Evolutionary conservation across 2,329 filamentous ascomycete species (phyloP).

Genomic region (Fusarium brevicatenulatum): DNA sequence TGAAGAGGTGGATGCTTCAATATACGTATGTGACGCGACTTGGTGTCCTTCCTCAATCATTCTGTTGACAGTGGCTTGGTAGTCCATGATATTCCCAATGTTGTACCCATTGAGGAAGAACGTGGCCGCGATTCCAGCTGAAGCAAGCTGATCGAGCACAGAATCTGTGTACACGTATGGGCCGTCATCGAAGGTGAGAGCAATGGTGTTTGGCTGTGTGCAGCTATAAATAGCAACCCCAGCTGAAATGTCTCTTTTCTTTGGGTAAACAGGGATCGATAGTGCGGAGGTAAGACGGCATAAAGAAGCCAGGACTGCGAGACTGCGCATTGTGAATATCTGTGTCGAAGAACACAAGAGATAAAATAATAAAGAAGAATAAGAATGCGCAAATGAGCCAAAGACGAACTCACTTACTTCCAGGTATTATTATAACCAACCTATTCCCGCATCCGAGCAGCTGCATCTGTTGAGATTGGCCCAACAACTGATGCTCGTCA

Average conservation of each 20-base stretch:
- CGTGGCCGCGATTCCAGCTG: slow-evolving; percentile 3
- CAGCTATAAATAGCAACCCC: slow-evolving; percentile 15
- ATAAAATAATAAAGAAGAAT: too few species aligned
- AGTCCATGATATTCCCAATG: slow-evolving; percentile 14
- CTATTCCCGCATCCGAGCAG: too few species aligned
- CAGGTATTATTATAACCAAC: neutral
- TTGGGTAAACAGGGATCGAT: neutral
- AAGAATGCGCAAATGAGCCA: rapidly evolving
- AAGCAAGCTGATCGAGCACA: slow-evolving; percentile 20
- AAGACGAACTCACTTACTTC: rapidly evolving
- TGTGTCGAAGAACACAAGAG: rapidly evolving
- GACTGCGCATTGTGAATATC: neutral
- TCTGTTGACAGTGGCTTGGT: slow-evolving; percentile 2
- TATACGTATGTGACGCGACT: slow-evolving; percentile 18
- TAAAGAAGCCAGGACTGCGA: neutral
- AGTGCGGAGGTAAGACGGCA: neutral
- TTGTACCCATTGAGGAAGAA: slow-evolving; percentile 19
- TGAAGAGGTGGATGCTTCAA: rapidly evolving
- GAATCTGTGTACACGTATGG: slow-evolving; percentile 12
- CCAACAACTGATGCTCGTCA: slow-evolving; percentile 14
- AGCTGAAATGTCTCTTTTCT: neutral
- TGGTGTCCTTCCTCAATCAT: slow-evolving; percentile 19
- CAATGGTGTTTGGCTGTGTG: slow-evolving; percentile 4
- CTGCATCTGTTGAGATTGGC: neutral
- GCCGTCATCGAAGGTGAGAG: slow-evolving; percentile 25